A percentile compares a stretch with the other conserved stretches of the same genome.
phyloP scores from a whole-genome alignment of 2,329 filamentous ascomycete genomes.

The Lachnellula occidentalis region DNA sequence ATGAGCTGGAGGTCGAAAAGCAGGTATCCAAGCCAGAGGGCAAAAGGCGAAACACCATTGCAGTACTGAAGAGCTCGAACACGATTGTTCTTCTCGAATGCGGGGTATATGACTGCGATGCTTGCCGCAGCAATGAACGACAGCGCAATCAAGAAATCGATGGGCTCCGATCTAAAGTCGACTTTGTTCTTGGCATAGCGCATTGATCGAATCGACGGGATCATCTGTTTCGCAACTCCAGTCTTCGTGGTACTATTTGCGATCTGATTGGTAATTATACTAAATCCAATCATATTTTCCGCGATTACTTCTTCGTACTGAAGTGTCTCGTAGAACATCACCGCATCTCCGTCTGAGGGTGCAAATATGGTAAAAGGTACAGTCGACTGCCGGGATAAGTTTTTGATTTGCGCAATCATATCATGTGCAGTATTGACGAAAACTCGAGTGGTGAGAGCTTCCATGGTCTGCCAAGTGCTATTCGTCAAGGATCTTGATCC shows the following conservation, averaged over 20 bases:
- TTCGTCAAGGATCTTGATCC: neutral
- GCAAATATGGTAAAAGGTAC: constrained; percentile 20
- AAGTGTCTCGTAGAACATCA: constrained; percentile 13
- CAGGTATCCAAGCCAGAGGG: constrained; percentile 25
- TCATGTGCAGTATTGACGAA: constrained; percentile 13
- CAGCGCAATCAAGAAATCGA: constrained; percentile 18
- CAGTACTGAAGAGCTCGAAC: constrained; percentile 26
- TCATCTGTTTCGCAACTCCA: constrained; percentile 10
- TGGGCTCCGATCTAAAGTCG: constrained; percentile 10
- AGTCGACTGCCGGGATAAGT: constrained; percentile 1
- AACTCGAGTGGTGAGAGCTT: constrained; percentile 7
- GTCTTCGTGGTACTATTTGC: constrained; percentile 16
- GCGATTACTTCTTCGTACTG: neutral
- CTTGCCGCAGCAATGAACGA: constrained; percentile 20
- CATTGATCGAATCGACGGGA: constrained; percentile 13
- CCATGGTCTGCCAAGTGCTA: neutral
- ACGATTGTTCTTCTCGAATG: constrained; percentile 22
- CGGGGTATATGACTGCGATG: constrained; percentile 26
- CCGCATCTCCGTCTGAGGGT: constrained; percentile 15
- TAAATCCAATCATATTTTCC: constrained; percentile 11
- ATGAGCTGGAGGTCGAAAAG: constrained; percentile 27
- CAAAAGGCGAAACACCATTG: constrained; percentile 25
- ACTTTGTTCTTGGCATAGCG: constrained; percentile 10
- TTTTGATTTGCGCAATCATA: constrained; percentile 16
- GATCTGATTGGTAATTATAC: constrained; percentile 22